phyloP scores from a whole-genome alignment of 1,139 yeast genomes.

The Dujonia santamariae region DNA sequence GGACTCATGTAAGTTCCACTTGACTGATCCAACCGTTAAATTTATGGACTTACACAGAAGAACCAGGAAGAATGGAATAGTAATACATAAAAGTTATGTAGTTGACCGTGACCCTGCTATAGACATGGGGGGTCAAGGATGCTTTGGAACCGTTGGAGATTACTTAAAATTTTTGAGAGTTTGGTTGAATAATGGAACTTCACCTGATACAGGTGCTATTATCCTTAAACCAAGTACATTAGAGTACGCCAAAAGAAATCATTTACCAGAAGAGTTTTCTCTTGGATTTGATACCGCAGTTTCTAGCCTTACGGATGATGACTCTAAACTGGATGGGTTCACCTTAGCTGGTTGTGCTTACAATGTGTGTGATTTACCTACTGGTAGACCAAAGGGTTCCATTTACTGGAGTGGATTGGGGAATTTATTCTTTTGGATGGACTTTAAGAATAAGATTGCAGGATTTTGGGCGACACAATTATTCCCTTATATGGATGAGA shows the following conservation, averaged over 20 bases:
- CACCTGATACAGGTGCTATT: conserved; percentile 35
- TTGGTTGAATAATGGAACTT: conserved; percentile 44
- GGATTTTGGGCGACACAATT: conserved; percentile 43
- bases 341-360: conserved; percentile 73
- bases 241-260: conserved; percentile 30
- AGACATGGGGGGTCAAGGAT: conserved; percentile 53
- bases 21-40: conserved; percentile 19
- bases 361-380: conserved; percentile 37
- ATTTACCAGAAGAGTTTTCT: conserved; percentile 27
- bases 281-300: conserved; percentile 17
- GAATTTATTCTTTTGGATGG: conserved; percentile 47
- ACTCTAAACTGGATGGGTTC: conserved; percentile 68
- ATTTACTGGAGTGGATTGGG: conserved; percentile 48
- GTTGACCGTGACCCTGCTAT: conserved; percentile 25
- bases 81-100: conserved; percentile 13
- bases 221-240: conserved; percentile 31
- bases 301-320: conserved; percentile 15
- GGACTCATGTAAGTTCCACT: conserved; percentile 35
- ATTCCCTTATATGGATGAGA: conserved; percentile 26
- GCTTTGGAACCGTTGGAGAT: conserved; percentile 41
- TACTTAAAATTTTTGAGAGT: conserved; percentile 42
- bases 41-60: conserved; percentile 26
- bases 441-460: conserved; percentile 36
- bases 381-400: conserved; percentile 41
- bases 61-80: conserved; percentile 14